Evolutionary conservation across 257 asterid species (phyloP).

Genomic region (Primulina eburnea): DNA sequence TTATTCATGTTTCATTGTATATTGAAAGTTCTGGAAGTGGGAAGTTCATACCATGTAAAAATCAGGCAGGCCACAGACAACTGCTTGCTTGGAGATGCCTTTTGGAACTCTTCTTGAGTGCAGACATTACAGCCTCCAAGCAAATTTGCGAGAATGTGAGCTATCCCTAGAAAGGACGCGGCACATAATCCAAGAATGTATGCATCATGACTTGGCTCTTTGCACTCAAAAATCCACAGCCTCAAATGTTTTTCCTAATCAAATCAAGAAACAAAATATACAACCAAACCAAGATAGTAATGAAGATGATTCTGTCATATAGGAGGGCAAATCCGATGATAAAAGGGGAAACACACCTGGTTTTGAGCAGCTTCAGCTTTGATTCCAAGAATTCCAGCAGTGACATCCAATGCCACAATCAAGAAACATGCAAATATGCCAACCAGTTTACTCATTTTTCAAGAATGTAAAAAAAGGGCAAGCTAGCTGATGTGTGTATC

Average conservation of each 20-base stretch:
- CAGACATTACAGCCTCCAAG: slow-evolving; percentile 59
- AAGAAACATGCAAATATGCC: slow-evolving; percentile 61
- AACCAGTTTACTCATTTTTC: slow-evolving; percentile 47
- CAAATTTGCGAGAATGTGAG: slow-evolving; percentile 68
- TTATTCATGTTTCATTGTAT: neutral
- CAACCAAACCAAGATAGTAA: neutral
- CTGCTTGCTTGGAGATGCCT: slow-evolving; percentile 56
- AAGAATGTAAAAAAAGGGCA: slow-evolving; percentile 1
- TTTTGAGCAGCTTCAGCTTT: slow-evolving; percentile 81
- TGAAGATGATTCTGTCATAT: neutral
- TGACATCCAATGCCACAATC: slow-evolving; percentile 64
- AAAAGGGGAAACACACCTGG: slow-evolving; percentile 36
- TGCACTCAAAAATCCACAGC: slow-evolving; percentile 82
- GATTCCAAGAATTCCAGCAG: slow-evolving; percentile 72
- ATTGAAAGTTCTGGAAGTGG: neutral
- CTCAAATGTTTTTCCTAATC: slow-evolving; percentile 66
- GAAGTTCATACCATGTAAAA: slow-evolving; percentile 50
- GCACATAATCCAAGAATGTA: slow-evolving; percentile 71
- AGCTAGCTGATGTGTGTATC: neutral
- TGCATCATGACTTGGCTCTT: slow-evolving; percentile 84
- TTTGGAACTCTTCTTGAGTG: slow-evolving; percentile 38
- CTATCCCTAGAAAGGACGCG: slow-evolving; percentile 48
- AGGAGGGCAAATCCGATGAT: too few species aligned
- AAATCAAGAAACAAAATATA: neutral
- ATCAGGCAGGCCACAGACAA: slow-evolving; percentile 57